Evolutionary conservation across 768 basidiomycete genomes (phyloP).

Genomic region (Rhizopogon rudus): DNA sequence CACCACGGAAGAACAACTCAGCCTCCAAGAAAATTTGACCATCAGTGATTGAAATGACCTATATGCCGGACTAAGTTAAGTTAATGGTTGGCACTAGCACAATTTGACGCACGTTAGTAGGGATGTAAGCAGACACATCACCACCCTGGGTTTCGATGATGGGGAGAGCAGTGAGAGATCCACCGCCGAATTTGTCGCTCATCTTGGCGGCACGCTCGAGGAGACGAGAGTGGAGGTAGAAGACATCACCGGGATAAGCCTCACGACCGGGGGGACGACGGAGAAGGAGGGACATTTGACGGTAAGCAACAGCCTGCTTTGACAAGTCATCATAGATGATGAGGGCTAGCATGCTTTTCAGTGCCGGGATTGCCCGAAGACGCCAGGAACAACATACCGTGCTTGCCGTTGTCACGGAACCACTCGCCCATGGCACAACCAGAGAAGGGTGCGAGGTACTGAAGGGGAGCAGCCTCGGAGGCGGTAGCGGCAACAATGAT

Average conservation of each 20-base stretch:
- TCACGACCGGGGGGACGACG: slow-evolving; percentile 99
- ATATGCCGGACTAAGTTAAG: slow-evolving; percentile 4
- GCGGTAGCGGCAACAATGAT: slow-evolving; percentile 99
- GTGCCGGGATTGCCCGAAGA: neutral
- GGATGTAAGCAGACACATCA: slow-evolving; percentile 99
- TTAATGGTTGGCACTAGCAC: neutral
- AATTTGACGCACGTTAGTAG: slow-evolving; percentile 64
- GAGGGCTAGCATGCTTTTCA: slow-evolving; percentile 50
- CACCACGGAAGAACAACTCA: slow-evolving; percentile 99
- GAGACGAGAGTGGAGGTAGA: slow-evolving; percentile 99
- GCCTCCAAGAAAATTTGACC: slow-evolving; percentile 99
- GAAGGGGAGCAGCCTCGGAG: slow-evolving; percentile 97
- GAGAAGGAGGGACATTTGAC: slow-evolving; percentile 99
- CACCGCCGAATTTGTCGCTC: slow-evolving; percentile 98
- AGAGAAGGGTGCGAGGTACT: slow-evolving; percentile 99
- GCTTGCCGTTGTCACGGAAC: slow-evolving; percentile 99
- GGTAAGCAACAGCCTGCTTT: slow-evolving; percentile 99
- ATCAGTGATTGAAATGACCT: slow-evolving; percentile 99
- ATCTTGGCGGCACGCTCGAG: slow-evolving; percentile 99
- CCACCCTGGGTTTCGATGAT: slow-evolving; percentile 99
- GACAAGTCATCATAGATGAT: slow-evolving; percentile 99
- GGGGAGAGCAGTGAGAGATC: slow-evolving; percentile 96
- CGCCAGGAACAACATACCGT: slow-evolving; percentile 51
- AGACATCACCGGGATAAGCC: slow-evolving; percentile 99
- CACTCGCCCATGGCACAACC: slow-evolving; percentile 99